Conservation (phyloP, 108 stramenopile species). For the Cylindrotheca closterium region DNA sequence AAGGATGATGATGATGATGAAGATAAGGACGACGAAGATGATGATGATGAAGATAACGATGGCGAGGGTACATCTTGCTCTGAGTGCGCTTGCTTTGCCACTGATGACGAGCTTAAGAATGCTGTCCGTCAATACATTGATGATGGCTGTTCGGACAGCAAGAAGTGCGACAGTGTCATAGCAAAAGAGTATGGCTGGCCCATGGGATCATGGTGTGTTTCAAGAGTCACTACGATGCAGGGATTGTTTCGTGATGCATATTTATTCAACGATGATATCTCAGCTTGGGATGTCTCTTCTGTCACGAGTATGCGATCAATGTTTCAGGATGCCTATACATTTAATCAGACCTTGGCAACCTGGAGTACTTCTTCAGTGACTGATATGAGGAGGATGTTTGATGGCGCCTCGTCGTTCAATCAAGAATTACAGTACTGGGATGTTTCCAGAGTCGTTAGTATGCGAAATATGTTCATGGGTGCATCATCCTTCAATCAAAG, state of each 20-base stretch:
- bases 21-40: background rate
- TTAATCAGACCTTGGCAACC: conserved; percentile 20
- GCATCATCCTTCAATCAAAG: conserved; percentile 27
- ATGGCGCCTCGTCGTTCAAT: conserved; percentile 32
- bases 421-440: conserved; percentile 30
- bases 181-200: too few relatives aligned
- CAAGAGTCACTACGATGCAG: too few relatives aligned
- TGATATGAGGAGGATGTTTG: conserved; percentile 33
- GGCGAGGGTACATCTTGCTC: background rate
- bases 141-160: too few relatives aligned
- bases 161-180: too few relatives aligned
- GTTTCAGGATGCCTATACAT: conserved; percentile 21
- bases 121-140: too few relatives aligned
- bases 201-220: too few relatives aligned
- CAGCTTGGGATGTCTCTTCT: too few relatives aligned
- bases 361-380: conserved; percentile 15
- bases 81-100: too few relatives aligned
- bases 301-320: too few relatives aligned
- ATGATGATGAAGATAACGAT: background rate
- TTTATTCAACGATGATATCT: conserved; percentile 23
- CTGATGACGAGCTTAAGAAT: too few relatives aligned
- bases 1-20: too few relatives aligned
- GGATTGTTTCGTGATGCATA: conserved; percentile 10
- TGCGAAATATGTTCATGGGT: conserved; percentile 36
- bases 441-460: conserved; percentile 10